Conservation (phyloP, 352 stramenopile species). For the Nothophytophthora sp. region DNA sequence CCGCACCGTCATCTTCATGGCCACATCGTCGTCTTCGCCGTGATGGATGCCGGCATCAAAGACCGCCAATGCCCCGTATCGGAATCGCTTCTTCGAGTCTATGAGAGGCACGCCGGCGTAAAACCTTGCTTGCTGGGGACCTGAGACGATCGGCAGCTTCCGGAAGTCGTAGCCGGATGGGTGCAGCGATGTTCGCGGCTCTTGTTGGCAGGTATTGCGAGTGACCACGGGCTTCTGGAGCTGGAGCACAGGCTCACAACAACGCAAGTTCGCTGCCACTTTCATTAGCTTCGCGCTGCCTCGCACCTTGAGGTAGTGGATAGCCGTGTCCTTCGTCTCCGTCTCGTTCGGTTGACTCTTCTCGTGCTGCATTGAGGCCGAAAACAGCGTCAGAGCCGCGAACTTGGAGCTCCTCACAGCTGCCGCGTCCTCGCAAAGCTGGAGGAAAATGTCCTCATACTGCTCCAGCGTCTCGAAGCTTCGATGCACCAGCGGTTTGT, state of each 20-base stretch:
- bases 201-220: conserved; percentile 37
- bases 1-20: conserved; percentile 31
- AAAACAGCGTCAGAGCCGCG: conserved; percentile 62
- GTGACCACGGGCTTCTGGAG: conserved; percentile 46
- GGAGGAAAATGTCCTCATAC: conserved; percentile 59
- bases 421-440: conserved; percentile 52
- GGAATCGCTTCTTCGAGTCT: conserved; percentile 36
- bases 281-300: conserved; percentile 52
- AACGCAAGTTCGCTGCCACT: conserved; percentile 57
- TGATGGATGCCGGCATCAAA: conserved; percentile 52
- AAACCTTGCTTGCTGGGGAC: conserved; percentile 67
- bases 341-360: conserved; percentile 9
- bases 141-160: conserved; percentile 66
- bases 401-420: conserved; percentile 47
- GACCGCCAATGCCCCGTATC: conserved; percentile 62
- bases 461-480: conserved; percentile 29
- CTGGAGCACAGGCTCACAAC: conserved; percentile 66
- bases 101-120: conserved; percentile 70
- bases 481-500: conserved; percentile 28
- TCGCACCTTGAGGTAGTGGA: conserved; percentile 54
- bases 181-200: conserved; percentile 19
- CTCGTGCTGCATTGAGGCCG: conserved; percentile 5
- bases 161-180: conserved; percentile 49
- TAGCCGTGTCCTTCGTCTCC: conserved; percentile 12
- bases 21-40: conserved; percentile 36